phyloP scores from a whole-genome alignment of 768 basidiomycete genomes.

The Russula lepida region DNA sequence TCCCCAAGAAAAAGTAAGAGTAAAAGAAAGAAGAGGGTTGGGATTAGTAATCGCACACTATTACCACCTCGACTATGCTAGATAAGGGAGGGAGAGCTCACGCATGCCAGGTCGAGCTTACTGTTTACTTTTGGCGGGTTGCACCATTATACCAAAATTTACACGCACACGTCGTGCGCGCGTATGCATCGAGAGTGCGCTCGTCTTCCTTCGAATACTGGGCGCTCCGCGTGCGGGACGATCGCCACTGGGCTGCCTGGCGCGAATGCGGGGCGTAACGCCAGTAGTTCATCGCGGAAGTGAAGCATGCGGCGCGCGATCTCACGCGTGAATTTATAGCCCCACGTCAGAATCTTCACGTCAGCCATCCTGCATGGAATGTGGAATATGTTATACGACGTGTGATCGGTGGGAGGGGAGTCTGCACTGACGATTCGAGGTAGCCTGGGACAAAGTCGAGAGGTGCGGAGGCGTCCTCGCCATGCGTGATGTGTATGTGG shows the following conservation, averaged over 20 bases:
- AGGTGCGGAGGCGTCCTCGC: slow-evolving; percentile 20
- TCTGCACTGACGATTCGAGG: slow-evolving; percentile 20
- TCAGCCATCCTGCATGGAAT: slow-evolving; percentile 25
- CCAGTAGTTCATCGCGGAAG: slow-evolving; percentile 30
- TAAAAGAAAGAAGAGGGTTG: not conserved
- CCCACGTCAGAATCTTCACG: slow-evolving; percentile 39
- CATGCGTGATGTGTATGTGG: slow-evolving; percentile 22
- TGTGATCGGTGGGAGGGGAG: not conserved
- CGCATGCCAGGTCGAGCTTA: slow-evolving; percentile 7
- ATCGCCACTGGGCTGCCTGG: slow-evolving; percentile 25
- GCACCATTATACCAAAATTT: not conserved
- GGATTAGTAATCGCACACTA: not conserved
- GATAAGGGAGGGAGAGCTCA: not conserved
- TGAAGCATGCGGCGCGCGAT: slow-evolving; percentile 43
- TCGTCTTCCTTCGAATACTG: slow-evolving; percentile 32
- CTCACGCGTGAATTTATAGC: slow-evolving; percentile 50
- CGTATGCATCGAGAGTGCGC: slow-evolving; percentile 27
- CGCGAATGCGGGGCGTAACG: slow-evolving; percentile 28
- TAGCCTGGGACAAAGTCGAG: slow-evolving; percentile 24
- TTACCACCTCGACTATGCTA: too few species aligned
- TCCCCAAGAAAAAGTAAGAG: too few species aligned
- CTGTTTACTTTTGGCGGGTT: not conserved
- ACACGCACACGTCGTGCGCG: slow-evolving; percentile 15
- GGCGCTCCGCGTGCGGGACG: slow-evolving; percentile 12
- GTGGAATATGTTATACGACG: too few species aligned